These are phyloP conservation scores for Neonothopanus nambi DNA, from an alignment of 1,284 basidiomycete species.

Conservation along the genomic window DNA sequence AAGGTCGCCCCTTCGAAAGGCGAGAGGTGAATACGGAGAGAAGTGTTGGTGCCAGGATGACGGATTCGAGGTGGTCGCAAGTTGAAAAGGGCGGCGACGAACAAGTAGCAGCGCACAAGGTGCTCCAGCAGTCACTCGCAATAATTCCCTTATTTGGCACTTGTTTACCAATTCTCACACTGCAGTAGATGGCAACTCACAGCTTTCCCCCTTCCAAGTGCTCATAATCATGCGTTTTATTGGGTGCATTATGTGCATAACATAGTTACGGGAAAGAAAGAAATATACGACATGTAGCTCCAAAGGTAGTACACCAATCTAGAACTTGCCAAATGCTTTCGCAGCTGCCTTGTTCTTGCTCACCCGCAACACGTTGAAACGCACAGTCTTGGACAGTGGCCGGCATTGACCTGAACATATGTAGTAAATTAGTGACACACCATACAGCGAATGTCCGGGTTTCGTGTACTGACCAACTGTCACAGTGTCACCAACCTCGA, in stretches of 20 bases:
- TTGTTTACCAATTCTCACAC: neutral
- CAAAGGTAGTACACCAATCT: conserved; percentile 27
- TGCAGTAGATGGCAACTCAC: neutral
- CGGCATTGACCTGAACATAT: conserved; percentile 86
- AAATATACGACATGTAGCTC: conserved; percentile 20
- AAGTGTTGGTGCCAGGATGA: conserved; percentile 78
- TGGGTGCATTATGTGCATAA: conserved; percentile 13
- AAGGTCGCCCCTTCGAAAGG: conserved; percentile 67
- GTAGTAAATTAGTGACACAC: conserved; percentile 3
- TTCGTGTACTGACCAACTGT: conserved; percentile 79
- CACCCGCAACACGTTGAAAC: conserved; percentile 97
- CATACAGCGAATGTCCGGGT: conserved; percentile 5
- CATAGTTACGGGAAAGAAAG: conserved; percentile 23
- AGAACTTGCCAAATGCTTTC: conserved; percentile 96
- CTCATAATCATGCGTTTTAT: conserved; percentile 13
- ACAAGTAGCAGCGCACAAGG: conserved; percentile 6
- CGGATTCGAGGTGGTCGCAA: conserved; percentile 19
- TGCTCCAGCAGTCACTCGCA: neutral
- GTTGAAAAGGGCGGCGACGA: conserved; percentile 18
- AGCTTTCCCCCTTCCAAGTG: no score
- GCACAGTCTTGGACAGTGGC: conserved; percentile 98
- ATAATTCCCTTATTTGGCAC: neutral
- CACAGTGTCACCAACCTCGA: conserved; percentile 88
- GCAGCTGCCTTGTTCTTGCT: conserved; percentile 84
- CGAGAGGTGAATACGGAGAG: conserved; percentile 72